Evolutionary conservation across 345 rosid genomes (phyloP), one percentile per base, ranked within the genome.

Genomic region (Gossypium mustelinum): DNA sequence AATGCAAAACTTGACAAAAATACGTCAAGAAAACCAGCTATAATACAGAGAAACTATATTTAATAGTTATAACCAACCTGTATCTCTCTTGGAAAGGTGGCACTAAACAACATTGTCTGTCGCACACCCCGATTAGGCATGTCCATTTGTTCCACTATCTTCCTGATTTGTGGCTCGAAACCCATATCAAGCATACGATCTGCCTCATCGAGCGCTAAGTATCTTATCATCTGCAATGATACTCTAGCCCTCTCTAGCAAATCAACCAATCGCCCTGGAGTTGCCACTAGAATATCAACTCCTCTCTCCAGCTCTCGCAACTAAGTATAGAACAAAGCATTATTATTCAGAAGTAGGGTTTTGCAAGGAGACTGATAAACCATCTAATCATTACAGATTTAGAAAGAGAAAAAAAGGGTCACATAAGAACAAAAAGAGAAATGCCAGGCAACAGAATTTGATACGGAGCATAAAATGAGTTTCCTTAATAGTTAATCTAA

Each of bases 181-280:
- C 99, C 99, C 99, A 95, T 95, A 82, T 95, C 99, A 73, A 95
- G 83, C 99, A 95, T 95, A 66, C 99, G 88, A 85, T 95, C 99
- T 12, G 99, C 99, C 84, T 95, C 99, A 75, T 95, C 99, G n/a
- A 95, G 89, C n/a, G 98, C 97, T 79, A 94, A 85, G 72, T 84
- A 89, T 79, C 86, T 91, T 79, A 94, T 84, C 98, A 93, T 88
- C 80, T 89, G 98, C 77, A 95, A 80, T 1, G 99, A 95, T 50
- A 95, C 99, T 84, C 97, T 89, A 80, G 93, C 98, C 78, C 98
- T 87, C 89, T 93, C 99, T 50, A 95, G 83, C 84, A 94, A 79
- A 82, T 94, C 98, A 17, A 92, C 97, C 89, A 95, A 81, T 75
- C 99, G 83, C 79, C 99, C 99, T 60, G 99, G 99, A 76, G 99